Conservation (phyloP, 2,329 filamentous ascomycete genomes). For the Elsinoe australis region DNA sequence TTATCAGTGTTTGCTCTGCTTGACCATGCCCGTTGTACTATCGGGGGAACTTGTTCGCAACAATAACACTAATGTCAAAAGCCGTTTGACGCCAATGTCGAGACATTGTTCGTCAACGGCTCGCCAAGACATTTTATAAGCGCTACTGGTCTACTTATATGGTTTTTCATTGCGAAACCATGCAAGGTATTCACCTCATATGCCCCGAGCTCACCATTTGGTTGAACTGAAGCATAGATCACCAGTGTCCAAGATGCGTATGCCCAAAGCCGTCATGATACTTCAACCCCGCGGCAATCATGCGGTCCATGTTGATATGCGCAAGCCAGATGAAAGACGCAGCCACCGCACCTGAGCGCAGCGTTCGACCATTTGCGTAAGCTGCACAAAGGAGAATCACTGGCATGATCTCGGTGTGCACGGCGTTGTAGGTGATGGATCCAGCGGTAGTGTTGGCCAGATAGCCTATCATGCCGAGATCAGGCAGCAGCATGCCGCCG, state of each 20-base stretch:
- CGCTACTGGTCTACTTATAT: too few relatives aligned
- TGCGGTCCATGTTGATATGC: neutral
- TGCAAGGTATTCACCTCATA: too few relatives aligned
- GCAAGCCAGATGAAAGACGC: neutral
- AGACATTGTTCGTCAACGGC: too few relatives aligned
- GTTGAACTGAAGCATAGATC: too few relatives aligned
- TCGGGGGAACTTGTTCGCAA: too few relatives aligned
- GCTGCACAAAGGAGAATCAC: neutral
- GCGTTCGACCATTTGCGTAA: neutral
- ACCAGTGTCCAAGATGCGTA: neutral
- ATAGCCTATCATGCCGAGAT: constrained; percentile 1
- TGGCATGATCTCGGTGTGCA: neutral
- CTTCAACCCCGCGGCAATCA: neutral
- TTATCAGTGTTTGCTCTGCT: too few relatives aligned
- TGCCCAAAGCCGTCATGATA: neutral
- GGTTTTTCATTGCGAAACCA: too few relatives aligned
- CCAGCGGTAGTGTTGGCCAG: neutral
- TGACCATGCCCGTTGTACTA: too few relatives aligned
- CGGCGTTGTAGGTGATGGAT: neutral
- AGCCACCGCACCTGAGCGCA: neutral
- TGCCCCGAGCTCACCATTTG: too few relatives aligned
- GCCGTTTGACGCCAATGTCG: too few relatives aligned
- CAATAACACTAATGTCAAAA: too few relatives aligned
- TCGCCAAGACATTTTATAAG: too few relatives aligned
- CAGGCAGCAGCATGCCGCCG: neutral